phyloP scores from a whole-genome alignment of 179 eudicot genomes.

The Patellifolia procumbens region DNA sequence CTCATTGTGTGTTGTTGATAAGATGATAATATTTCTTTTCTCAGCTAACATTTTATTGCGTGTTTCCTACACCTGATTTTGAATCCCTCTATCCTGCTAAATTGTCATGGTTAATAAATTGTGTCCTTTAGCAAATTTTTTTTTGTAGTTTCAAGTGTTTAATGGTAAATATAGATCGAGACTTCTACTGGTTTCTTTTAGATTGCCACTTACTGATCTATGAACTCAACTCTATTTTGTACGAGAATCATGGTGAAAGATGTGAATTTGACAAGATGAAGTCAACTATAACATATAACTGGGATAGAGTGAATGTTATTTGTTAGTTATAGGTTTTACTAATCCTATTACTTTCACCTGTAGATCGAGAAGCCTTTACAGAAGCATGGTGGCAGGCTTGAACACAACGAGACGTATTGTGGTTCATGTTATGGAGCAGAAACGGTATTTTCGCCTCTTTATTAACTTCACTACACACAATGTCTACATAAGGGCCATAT shows the following conservation, averaged over 20 bases:
- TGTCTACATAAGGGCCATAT: not conserved
- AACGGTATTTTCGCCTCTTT: constrained; percentile 41
- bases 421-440: constrained; percentile 99
- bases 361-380: constrained; percentile 93
- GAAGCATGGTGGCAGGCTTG: constrained; percentile 97
- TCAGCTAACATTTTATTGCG: not conserved
- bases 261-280: not conserved
- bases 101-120: not conserved
- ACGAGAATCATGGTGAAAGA: not conserved
- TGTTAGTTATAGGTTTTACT: not conserved
- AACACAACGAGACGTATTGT: constrained; percentile 83
- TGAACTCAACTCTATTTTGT: not conserved
- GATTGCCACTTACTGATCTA: not conserved
- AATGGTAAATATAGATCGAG: not conserved
- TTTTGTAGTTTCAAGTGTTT: not conserved
- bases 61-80: not conserved
- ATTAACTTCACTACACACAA: not conserved
- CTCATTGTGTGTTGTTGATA: not conserved
- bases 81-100: not conserved
- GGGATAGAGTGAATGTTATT: not conserved
- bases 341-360: constrained; percentile 19
- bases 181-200: not conserved
- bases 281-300: not conserved
- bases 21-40: not conserved
- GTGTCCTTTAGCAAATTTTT: not conserved